Evolutionary conservation across 768 basidiomycete genomes (phyloP), one percentile per base, ranked within the genome.

Genomic region (Nidula microcarpa): DNA sequence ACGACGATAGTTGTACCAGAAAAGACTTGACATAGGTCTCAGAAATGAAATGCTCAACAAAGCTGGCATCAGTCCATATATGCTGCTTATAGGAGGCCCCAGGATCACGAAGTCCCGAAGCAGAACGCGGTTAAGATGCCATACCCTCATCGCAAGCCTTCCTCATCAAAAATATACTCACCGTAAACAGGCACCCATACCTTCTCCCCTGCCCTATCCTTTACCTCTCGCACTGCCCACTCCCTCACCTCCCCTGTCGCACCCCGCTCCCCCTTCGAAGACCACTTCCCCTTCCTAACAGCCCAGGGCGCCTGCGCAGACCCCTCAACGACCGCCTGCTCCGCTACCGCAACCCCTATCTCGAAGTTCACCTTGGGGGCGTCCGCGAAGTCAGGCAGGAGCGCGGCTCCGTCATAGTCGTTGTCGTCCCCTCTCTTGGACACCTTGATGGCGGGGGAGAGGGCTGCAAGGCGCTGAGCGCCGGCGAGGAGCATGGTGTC

Each of bases 401-500:
- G 79, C 0, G 85, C 79, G 44, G 77, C 72, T 56, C 89, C 84
- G 0, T 86, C 85, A 61, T 93, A 84, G 62, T 88, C 79, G 14
- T 50, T 16, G 16, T 53, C 33, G 13, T 55, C n/a, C 13, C 43
- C 30, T 23, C 23, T 23, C 23, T 23, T 23, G 6, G 47, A 35
- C 85, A 73, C 0, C 83, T 43, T 23, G 32, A 71, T 57, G 1
- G 69, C 91, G 1, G 91, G 91, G 0, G 91, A 84, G 43, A 94
- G 79, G 6, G 81, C 73, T 0, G 91, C 89, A 36, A 95, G 85
- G 10, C 85, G 80, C 30, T 74, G 77, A 0, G 90, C 84, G 7
- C 89, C 92, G 2, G 87, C 87, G 39, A 92, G 84, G 65, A 95
- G 88, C 93, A 95, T 94, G n/a, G 77, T 80, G 66, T 93, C 89